phyloP scores from a whole-genome alignment of 2,329 filamentous ascomycete species.

The Drechslera avenae region DNA sequence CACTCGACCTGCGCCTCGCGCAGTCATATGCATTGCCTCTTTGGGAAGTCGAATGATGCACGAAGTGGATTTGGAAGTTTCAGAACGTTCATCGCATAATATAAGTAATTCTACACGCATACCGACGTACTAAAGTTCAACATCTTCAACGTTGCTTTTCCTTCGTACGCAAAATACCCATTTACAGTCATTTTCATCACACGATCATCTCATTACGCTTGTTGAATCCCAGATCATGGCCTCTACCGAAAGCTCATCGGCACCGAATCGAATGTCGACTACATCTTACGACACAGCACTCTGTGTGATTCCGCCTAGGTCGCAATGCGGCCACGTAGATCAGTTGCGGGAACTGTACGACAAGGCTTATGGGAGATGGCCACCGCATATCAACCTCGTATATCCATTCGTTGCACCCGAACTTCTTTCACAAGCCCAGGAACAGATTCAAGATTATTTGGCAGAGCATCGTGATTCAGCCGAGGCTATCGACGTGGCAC shows the following conservation, averaged over 20 bases:
- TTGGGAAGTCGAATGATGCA: constrained; percentile 5
- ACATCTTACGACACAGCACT: constrained; percentile 64
- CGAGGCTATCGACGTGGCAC: constrained; percentile 10
- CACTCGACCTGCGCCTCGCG: constrained; percentile 10
- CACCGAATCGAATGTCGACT: constrained; percentile 22
- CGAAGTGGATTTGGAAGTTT: not conserved
- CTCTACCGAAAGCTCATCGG: constrained; percentile 2
- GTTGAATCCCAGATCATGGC: constrained; percentile 24
- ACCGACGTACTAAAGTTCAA: constrained; percentile 14
- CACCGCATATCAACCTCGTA: constrained; percentile 68
- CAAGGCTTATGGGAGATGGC: constrained; percentile 65
- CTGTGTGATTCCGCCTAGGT: constrained; percentile 61
- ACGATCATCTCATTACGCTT: not conserved
- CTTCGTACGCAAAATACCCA: constrained; percentile 15
- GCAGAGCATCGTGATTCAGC: constrained; percentile 4
- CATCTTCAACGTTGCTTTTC: not conserved
- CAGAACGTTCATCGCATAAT: not conserved
- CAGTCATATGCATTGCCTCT: constrained; percentile 22
- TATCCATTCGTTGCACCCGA: constrained; percentile 67
- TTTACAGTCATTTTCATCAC: constrained; percentile 1
- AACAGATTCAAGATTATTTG: constrained; percentile 49
- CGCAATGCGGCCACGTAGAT: constrained; percentile 58
- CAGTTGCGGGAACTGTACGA: constrained; percentile 66
- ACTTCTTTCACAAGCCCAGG: constrained; percentile 52
- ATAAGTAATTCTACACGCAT: constrained; percentile 9